Conservation (phyloP, 345 rosid species). For the Jatropha curcas region DNA sequence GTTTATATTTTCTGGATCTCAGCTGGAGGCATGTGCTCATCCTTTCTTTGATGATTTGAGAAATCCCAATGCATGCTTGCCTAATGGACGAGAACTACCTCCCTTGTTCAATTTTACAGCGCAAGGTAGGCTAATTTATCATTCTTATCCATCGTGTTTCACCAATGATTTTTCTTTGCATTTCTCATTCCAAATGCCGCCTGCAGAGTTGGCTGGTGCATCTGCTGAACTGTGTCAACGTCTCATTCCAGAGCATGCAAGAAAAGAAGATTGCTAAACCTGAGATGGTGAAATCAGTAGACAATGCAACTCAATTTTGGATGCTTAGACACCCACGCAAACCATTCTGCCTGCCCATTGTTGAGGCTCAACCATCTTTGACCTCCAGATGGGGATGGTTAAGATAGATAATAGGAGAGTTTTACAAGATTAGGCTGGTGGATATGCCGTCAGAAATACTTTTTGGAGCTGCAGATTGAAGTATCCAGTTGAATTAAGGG, state of each 20-base stretch:
- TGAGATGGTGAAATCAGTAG: neutral
- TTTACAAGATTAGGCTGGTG: neutral
- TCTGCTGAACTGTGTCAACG: constrained; percentile 70
- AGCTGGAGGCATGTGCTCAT: constrained; percentile 99
- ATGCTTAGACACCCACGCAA: neutral
- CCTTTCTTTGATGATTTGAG: constrained; percentile 91
- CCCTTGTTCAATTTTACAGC: constrained; percentile 86
- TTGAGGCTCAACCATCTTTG: neutral
- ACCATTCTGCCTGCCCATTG: constrained; percentile 1
- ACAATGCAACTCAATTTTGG: constrained; percentile 5
- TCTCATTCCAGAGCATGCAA: constrained; percentile 61
- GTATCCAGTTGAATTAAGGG: neutral
- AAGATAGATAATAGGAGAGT: neutral
- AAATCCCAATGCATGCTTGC: constrained; percentile 72
- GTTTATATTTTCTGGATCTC: constrained; percentile 9
- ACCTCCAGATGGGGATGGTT: neutral
- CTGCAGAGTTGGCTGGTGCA: constrained; percentile 87
- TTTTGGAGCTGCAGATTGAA: constrained; percentile 6
- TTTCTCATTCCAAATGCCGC: constrained; percentile 7
- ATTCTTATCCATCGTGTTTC: neutral
- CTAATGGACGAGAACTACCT: constrained; percentile 86
- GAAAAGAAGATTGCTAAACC: constrained; percentile 14
- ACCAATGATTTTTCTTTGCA: neutral
- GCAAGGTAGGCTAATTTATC: constrained; percentile 55
- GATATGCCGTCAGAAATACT: neutral